Evolutionary conservation across 805 yeast species (phyloP).

Genomic region (Suhomyces sp.): DNA sequence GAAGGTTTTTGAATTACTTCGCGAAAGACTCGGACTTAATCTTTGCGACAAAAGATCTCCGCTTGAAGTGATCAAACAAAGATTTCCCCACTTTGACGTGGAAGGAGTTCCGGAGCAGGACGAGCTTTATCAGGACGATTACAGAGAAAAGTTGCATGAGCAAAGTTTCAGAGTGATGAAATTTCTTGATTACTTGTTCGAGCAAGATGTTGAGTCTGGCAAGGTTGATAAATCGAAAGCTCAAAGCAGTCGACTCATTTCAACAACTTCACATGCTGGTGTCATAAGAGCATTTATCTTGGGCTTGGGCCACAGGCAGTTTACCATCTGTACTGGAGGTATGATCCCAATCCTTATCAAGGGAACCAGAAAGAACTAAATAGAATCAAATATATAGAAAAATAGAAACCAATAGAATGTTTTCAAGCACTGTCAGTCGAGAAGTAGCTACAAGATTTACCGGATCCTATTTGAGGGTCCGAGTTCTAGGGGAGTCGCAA

Average conservation of each 20-base stretch:
- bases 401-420: not conserved
- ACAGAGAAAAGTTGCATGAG: constrained; percentile 48
- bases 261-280: constrained; percentile 60
- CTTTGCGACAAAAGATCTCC: constrained; percentile 57
- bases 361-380: constrained; percentile 24
- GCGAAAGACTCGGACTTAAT: constrained; percentile 62
- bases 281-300: constrained; percentile 52
- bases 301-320: constrained; percentile 52
- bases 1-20: constrained; percentile 42
- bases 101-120: constrained; percentile 48
- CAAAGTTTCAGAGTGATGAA: constrained; percentile 48
- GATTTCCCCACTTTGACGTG: constrained; percentile 29
- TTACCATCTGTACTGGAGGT: constrained; percentile 63
- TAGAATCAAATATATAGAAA: not conserved
- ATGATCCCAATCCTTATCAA: constrained; percentile 58
- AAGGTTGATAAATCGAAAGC: constrained; percentile 23
- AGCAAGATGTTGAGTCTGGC: constrained; percentile 16
- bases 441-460: not conserved
- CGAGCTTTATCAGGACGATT: constrained; percentile 39
- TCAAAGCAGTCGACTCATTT: constrained; percentile 27
- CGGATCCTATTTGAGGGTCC: not conserved
- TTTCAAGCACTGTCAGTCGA: not conserved
- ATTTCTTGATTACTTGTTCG: constrained; percentile 39
- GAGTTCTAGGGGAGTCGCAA: not conserved
- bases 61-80: constrained; percentile 32